These are phyloP conservation scores for Incumbomyces delicatus DNA, from an alignment of 2,329 filamentous ascomycete species.

Conservation along the genomic window DNA sequence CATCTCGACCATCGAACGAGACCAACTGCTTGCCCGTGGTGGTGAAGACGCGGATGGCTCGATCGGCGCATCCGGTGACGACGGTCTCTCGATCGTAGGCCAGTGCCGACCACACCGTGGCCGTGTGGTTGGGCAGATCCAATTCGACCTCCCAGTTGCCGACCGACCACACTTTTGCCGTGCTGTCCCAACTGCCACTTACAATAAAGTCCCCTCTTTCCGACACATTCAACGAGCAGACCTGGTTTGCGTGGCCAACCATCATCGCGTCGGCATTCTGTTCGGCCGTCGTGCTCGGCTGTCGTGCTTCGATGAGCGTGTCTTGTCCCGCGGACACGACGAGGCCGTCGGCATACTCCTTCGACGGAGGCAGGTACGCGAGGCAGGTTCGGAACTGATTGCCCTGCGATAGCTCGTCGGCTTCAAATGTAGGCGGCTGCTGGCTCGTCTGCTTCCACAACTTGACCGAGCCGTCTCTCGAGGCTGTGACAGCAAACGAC, in stretches of 20 bases:
- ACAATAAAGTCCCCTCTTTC: constrained; percentile 64
- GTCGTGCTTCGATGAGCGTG: constrained; percentile 81
- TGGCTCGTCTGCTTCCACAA: constrained; percentile 64
- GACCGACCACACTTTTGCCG: constrained; percentile 78
- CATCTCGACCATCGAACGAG: constrained; percentile 60
- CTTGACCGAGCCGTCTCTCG: constrained; percentile 82
- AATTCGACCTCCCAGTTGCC: constrained; percentile 71
- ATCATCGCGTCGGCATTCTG: constrained; percentile 79
- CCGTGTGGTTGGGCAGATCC: constrained; percentile 65
- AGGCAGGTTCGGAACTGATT: constrained; percentile 81
- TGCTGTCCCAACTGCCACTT: constrained; percentile 88
- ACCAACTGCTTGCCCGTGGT: constrained; percentile 53
- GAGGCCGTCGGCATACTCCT: constrained; percentile 64
- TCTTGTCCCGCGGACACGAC: constrained; percentile 85
- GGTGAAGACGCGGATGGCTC: constrained; percentile 75
- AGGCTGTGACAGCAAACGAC: constrained; percentile 69
- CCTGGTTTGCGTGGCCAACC: constrained; percentile 75
- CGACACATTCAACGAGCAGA: constrained; percentile 75
- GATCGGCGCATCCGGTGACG: constrained; percentile 83
- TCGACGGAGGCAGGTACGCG: constrained; percentile 61
- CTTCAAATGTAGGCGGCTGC: constrained; percentile 62
- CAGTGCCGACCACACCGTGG: constrained; percentile 83
- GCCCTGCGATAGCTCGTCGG: constrained; percentile 67
- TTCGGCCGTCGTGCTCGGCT: constrained; percentile 54
- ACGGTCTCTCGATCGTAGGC: constrained; percentile 70